Conservation (phyloP, 257 asterid species). For the Solanum chmielewskii region DNA sequence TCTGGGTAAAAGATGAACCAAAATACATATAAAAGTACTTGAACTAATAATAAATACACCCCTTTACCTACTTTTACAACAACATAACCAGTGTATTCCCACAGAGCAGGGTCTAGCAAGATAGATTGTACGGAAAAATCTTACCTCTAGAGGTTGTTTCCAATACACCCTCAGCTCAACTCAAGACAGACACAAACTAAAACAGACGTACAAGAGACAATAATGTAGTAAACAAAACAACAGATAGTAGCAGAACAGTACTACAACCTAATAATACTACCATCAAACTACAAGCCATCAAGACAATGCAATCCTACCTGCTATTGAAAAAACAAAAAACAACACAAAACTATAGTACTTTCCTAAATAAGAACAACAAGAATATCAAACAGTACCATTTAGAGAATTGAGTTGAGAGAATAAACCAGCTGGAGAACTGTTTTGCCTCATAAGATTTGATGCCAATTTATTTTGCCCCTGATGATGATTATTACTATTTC, state of each 20-base stretch:
- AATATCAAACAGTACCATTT: constrained; percentile 30
- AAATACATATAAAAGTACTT: too few relatives aligned
- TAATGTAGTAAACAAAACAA: not conserved
- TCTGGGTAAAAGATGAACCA: not conserved
- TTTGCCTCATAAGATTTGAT: constrained; percentile 46
- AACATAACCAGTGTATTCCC: not conserved
- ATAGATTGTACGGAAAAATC: not conserved
- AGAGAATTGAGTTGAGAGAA: constrained; percentile 42
- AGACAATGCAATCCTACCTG: not conserved
- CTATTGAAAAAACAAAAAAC: not conserved
- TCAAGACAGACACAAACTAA: not conserved
- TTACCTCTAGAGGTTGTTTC: not conserved
- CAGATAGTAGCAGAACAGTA: not conserved
- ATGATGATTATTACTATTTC: constrained; percentile 20
- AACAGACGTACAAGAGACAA: not conserved
- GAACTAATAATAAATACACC: not conserved
- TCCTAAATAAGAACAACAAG: not conserved
- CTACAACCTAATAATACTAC: not conserved
- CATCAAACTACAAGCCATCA: not conserved
- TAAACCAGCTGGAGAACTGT: constrained; percentile 66
- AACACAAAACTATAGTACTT: not conserved
- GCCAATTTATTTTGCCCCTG: constrained; percentile 48
- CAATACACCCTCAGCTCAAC: not conserved
- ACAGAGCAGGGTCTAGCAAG: not conserved
- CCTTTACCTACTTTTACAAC: not conserved